Base-by-base conservation (phyloP, 2,329 filamentous ascomycete species). In the Fonsecaea erecta region DNA sequence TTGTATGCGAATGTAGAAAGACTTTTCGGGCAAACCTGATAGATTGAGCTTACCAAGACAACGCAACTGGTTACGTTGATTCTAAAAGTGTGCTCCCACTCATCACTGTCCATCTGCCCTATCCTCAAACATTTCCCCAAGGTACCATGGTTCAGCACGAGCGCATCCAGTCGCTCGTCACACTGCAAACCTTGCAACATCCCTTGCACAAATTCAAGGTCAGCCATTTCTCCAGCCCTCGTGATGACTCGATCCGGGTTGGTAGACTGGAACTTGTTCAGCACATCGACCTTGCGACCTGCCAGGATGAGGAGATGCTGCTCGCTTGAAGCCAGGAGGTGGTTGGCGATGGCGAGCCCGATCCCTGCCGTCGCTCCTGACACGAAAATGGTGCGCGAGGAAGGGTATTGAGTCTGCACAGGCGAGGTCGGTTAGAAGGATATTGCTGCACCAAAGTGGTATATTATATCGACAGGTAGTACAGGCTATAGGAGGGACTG, bases 91-190 rank as follows among this genome's bases (percentile, higher is more conserved):
- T 80, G 78, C 73, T 87, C 89, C 91, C 93, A 97, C 66, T 90
- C 88, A 40, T 90, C 87, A 0, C 87, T 74, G n/a, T 86, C 85
- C 16, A 84, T 83, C 62, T 94, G 85, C 2, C 80, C 86, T 52
- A 98, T 80, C 64, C 85, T 86, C 57, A 86, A 86, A 48, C 96
- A 88, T 0, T 92, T 90, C n/a, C 87, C 85, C 52, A 99, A 79
- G 0, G 88, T 82, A 21, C 93, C 93, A 75, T 99, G 95, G 77
- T 98, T 98, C 67, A 98, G 80, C 12, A 99, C 86, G 52, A 99
- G 76, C 1, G 88, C 90, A 74, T 99, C 93, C 3, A 99, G 63
- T 21, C 81, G 82, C 9, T 88, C 89, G 76, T 92, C 98, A 0
- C 85, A 80, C 30, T 84, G 79, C 11, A 90, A 74, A 0, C 93